phyloP scores from a whole-genome alignment of 352 stramenopile species.

The Thraustochytrium sp. region DNA sequence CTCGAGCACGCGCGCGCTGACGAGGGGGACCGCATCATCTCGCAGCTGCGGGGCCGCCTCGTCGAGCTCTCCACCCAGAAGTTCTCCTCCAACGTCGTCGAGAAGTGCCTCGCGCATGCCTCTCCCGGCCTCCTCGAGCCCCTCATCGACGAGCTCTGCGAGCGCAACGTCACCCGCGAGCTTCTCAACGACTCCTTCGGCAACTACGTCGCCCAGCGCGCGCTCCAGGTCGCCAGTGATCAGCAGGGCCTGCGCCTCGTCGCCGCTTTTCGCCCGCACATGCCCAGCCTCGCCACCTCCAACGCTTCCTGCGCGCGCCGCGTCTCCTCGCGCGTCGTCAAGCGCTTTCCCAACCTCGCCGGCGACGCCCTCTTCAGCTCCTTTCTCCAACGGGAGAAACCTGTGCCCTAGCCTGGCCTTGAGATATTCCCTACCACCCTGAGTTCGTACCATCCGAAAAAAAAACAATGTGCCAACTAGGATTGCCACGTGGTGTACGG shows the following conservation, averaged over 20 bases:
- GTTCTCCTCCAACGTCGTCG: constrained; percentile 97
- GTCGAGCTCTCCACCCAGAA: constrained; percentile 94
- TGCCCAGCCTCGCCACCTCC: constrained; percentile 52
- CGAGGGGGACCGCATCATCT: constrained; percentile 43
- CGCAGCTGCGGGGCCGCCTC: constrained; percentile 70
- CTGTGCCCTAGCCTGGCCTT: constrained; percentile 9
- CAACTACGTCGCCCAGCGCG: constrained; percentile 97
- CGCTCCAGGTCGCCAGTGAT: constrained; percentile 86
- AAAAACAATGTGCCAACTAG: too few relatives aligned
- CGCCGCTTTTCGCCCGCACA: constrained; percentile 89
- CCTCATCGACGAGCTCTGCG: constrained; percentile 70
- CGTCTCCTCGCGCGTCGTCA: constrained; percentile 33
- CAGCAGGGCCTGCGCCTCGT: constrained; percentile 86
- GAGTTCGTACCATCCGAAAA: too few relatives aligned
- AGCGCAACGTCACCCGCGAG: constrained; percentile 46
- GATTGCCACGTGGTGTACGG: too few relatives aligned
- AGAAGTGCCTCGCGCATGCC: constrained; percentile 94
- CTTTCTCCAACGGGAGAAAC: constrained; percentile 6
- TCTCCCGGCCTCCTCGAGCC: constrained; percentile 62
- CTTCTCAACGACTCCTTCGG: constrained; percentile 72
- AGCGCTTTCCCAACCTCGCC: constrained; percentile 29
- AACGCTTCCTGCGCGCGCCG: constrained; percentile 39
- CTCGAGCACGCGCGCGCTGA: constrained; percentile 55
- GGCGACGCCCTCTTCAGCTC: constrained; percentile 39
- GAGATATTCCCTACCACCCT: not conserved